phyloP scores from a whole-genome alignment of 1,284 basidiomycete species.

The Chondrostereum purpureum region DNA sequence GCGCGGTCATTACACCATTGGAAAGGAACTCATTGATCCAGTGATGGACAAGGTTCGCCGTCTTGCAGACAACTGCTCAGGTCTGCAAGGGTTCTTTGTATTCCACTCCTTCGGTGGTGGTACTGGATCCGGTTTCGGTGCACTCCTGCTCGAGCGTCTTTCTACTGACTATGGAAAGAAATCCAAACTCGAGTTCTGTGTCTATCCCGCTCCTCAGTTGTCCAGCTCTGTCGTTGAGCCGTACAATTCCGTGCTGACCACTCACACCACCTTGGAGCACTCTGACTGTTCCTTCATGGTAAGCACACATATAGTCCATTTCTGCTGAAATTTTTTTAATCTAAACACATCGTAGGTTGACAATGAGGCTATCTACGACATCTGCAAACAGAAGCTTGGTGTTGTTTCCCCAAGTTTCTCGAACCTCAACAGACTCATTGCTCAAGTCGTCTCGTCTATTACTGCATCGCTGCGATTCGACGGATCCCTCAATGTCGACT shows the following conservation, averaged over 20 bases:
- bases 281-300: slow-evolving; percentile 99
- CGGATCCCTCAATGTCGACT: slow-evolving; percentile 95
- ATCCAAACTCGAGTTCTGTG: slow-evolving; percentile 98
- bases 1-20: slow-evolving; percentile 96
- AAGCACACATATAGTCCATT: no score
- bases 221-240: slow-evolving; percentile 98
- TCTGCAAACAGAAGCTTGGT: slow-evolving; percentile 94
- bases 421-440: slow-evolving; percentile 96
- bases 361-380: slow-evolving; percentile 98
- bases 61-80: slow-evolving; percentile 95
- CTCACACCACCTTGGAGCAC: slow-evolving; percentile 98
- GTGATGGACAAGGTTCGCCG: slow-evolving; percentile 96
- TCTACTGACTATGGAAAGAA: slow-evolving; percentile 99
- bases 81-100: slow-evolving; percentile 99
- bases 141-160: slow-evolving; percentile 91
- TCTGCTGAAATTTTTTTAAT: slow-evolving; percentile 2
- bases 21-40: slow-evolving; percentile 88
- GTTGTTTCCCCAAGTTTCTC: slow-evolving; percentile 86
- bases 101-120: slow-evolving; percentile 99
- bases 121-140: slow-evolving; percentile 98
- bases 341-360: slow-evolving; percentile 74
- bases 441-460: slow-evolving; percentile 96
- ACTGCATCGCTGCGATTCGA: slow-evolving; percentile 98
- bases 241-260: slow-evolving; percentile 98
- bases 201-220: slow-evolving; percentile 93